Evolutionary conservation across 1,139 yeast genomes (phyloP), one percentile per base, ranked within the genome.

Genomic region (Lodderomyces pseudojiufengensis): DNA sequence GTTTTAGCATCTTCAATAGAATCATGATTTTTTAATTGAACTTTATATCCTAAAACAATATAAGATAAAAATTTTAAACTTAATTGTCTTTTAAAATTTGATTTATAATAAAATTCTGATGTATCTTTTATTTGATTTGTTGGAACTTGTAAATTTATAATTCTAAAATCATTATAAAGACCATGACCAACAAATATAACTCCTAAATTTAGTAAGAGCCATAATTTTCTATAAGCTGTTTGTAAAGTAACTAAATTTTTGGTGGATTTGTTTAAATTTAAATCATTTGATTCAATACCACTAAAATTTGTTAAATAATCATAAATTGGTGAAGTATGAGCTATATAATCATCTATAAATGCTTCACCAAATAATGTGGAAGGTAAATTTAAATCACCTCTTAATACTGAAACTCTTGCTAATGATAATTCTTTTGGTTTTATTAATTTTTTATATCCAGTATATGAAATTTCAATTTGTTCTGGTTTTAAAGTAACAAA

Each of bases 171-270:
- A 48, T 87, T 88, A 35, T 76, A 72, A 41, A 94, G 68, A 2
- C 97, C 97, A 62, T 94, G 99, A 0, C 99, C 99, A 28, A 94
- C 88, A 62, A 94, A 92, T 0, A 84, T 75, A 52, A 95, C 90
- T 0, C 97, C 97, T 40, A 88, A 55, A 53, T 90, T 92, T 39
- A 92, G 65, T 37, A 94, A 65, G 16, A 92, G 63, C 97, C 98
- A 92, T 29, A 94, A 70, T 49, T 86, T 78, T 43, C 97, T 70
- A 56, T 90, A 92, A 1, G 95, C 86, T 0, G 90, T 82, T 51
- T 86, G 94, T 37, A 84, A 66, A 0, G 88, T 78, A 1, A 90
- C 97, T 32, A 94, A 66, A 5, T 84, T 73, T 50, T 81, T 81
- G 6, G 63, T 58, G n/a, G 95, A 84, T 8, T 58, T 63, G 3